Percentiles rank a stretch among this genome's conserved stretches.
Conservation (phyloP, 176 grass and related monocot species). For the Microstegium vimineum region DNA sequence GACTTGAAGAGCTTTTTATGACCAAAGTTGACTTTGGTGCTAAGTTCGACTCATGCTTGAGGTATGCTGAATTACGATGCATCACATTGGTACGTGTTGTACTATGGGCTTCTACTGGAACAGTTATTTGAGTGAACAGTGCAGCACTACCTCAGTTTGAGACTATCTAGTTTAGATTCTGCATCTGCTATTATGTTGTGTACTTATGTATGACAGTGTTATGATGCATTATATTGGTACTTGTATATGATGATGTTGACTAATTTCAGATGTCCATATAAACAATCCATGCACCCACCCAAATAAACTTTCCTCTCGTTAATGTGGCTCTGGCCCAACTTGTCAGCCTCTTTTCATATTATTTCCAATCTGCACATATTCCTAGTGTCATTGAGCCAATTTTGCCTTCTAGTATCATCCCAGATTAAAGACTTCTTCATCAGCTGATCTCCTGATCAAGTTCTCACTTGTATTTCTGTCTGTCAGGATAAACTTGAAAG, state of each 20-base stretch:
- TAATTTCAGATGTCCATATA: not conserved
- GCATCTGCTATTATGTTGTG: too few relatives aligned
- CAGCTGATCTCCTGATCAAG: not conserved
- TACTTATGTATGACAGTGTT: too few relatives aligned
- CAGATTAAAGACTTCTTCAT: not conserved
- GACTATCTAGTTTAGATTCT: too few relatives aligned
- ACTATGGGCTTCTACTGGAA: too few relatives aligned
- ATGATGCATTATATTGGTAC: not conserved
- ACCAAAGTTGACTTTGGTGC: too few relatives aligned
- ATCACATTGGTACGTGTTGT: too few relatives aligned
- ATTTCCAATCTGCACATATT: slow-evolving; percentile 11
- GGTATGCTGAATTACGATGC: too few relatives aligned
- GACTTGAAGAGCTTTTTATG: too few relatives aligned
- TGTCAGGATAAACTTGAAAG: slow-evolving; percentile 86
- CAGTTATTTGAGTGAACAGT: too few relatives aligned
- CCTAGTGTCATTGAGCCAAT: not conserved
- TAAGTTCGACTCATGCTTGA: too few relatives aligned
- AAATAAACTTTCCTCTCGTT: not conserved
- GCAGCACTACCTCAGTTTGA: too few relatives aligned
- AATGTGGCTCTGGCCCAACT: not conserved
- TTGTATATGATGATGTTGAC: not conserved
- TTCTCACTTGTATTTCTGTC: slow-evolving; percentile 22
- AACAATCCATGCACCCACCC: not conserved
- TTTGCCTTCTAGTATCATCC: slow-evolving; percentile 16
- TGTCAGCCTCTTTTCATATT: not conserved